Base-by-base conservation (phyloP, 1,284 basidiomycete genomes). In the Naganishia albida region DNA sequence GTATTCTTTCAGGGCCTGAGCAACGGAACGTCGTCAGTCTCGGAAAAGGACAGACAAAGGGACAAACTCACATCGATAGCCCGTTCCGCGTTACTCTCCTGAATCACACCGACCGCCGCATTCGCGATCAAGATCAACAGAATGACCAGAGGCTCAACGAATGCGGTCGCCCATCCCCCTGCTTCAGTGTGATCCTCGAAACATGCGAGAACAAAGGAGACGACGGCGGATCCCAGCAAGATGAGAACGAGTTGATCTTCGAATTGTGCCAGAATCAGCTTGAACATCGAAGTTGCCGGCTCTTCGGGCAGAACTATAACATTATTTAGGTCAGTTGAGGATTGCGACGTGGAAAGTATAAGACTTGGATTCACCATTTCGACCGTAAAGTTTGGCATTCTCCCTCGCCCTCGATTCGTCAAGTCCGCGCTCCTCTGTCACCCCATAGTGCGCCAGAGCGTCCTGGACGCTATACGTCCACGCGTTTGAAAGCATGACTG, bases 161-260 rank as follows among this genome's bases (percentile, higher is more conserved):
- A 95, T 39, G 92, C 93, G 39, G 83, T 84, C 65, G 79, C 74
- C 76, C 81, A 79, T 43, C 87, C 85, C 66, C 86, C 84, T n/a
- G 82, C 83, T 64, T 79, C 77, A 0, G 70, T 62, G 13, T 86
- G 83, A 69, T 87, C 86, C 75, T 97, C 93, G 66, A 96, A 83
- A 43, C 94, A 80, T 10, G 93, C 93, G 38, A 97, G 83, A 13
- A 93, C 82, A 75, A 96, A 93, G 1, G 93, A 96, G 68, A 96
- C 84, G 55, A 90, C 86, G 16, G 93, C 93, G 7, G 92, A 95
- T 2, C 85, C 91, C 49, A 97, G 87, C 28, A 97, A 85, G 74
- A 97, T 96, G 68, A 97, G 86, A 25, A 95, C 93, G 26, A 97
- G 86, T 80, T 94, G 91, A 80, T 97, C 93, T 82, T 96, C 89